Evolutionary conservation across 345 rosid species (phyloP), one percentile per base, ranked within the genome.

Genomic region (Aegle marmelos): DNA sequence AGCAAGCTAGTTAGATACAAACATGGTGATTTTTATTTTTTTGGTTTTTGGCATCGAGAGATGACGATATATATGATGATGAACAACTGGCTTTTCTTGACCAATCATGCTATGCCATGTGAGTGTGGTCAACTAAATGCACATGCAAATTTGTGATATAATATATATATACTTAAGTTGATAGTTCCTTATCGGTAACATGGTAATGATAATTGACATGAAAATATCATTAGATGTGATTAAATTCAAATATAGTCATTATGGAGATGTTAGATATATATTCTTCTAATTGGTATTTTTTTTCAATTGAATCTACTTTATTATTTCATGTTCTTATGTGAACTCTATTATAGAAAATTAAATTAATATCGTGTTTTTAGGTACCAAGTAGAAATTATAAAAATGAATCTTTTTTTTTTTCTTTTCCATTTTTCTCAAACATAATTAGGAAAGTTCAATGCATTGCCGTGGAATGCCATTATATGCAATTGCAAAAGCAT

Each of bases 101-200:
- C 54, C 73, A 68, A 74, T 68, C 86, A 80, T 78, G 82, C 73
- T 78, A 59, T 56, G 73, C 76, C 85, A 82, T 80, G 85, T 74
- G 85, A 74, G 50, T 14, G 16, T 9, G 22, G 72, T 63, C 73
- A 67, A 68, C 60, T 9, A 41, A n/a, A 54, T 0, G 48, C 75
- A 50, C 81, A 77, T 73, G 82, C 63, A 24, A 53, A 17, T 31
- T 2, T 22, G 6, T 31, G 19, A 10, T 11, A 7, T 16, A 53
- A 53, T 53, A 17, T 0, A 53, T 53, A 17, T 0, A 50, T 41
- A 41, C 2, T 41, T 41, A 16, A 64, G 8, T 33, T 31, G 34
- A 30, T 2, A 6, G 9, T 64, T 16, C 24, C 34, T 41, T 25
- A 45, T 63, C 30, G 11, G 57, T 48, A 48, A 27, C 36, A n/a